A percentile compares a stretch with the other conserved stretches of the same genome.
These are phyloP conservation scores for Trichoderma semiorbis DNA, from an alignment of 2,329 filamentous ascomycete species.

Conservation along the genomic window DNA sequence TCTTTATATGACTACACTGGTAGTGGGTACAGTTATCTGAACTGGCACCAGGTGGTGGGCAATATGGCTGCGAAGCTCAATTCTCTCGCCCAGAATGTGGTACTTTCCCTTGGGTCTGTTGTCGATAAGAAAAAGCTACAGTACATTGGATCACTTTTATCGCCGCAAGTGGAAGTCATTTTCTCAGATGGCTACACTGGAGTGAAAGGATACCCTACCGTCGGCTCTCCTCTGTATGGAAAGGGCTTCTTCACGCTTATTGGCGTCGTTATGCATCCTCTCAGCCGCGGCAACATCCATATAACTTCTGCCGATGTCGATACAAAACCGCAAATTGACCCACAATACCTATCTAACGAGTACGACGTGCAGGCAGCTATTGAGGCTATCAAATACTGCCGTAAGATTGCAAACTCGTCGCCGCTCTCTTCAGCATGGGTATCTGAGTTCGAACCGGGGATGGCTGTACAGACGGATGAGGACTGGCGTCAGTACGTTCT, in stretches of 20 bases:
- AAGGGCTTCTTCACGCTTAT: not conserved
- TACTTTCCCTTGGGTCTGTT: constrained; percentile 18
- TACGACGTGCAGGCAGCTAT: not conserved
- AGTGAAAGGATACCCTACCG: not conserved
- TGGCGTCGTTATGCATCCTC: not conserved
- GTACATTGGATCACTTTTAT: not conserved
- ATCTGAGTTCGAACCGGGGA: not conserved
- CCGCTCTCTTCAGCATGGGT: constrained; percentile 4
- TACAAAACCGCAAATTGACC: not conserved
- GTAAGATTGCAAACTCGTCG: constrained; percentile 6
- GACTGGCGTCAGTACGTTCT: not conserved
- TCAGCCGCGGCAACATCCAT: not conserved
- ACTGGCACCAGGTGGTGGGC: not conserved
- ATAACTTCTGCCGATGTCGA: not conserved
- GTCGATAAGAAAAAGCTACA: constrained; percentile 22
- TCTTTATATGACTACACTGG: not conserved
- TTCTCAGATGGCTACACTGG: constrained; percentile 16
- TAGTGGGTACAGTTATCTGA: not conserved
- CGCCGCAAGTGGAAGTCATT: not conserved
- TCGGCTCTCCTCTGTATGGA: not conserved
- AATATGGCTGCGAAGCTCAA: not conserved
- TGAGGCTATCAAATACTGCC: not conserved
- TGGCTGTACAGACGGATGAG: not conserved
- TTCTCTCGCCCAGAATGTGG: not conserved
- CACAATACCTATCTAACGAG: not conserved